Evolutionary conservation across 768 basidiomycete species (phyloP).

Genomic region (Rhodotorula graminis): DNA sequence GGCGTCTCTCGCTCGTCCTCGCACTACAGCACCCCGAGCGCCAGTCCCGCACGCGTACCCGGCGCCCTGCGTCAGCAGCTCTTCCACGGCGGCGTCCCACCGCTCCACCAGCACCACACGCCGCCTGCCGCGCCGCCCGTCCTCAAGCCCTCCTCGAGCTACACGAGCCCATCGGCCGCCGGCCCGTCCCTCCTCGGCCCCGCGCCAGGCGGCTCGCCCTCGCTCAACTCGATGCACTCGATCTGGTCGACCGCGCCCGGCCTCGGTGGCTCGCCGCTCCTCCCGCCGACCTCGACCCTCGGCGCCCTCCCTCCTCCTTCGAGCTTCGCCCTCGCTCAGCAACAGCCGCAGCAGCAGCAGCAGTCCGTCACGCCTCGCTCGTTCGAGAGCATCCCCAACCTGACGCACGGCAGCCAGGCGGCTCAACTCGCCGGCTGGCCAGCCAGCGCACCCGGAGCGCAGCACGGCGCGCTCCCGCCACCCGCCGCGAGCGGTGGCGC

Average conservation of each 20-base stretch:
- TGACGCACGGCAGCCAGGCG: slow-evolving; percentile 13
- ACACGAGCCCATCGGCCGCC: neutral
- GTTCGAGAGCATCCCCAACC: slow-evolving; percentile 31
- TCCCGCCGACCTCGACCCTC: neutral
- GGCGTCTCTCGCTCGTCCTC: neutral
- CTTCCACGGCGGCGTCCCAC: neutral
- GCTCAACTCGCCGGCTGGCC: slow-evolving; percentile 17
- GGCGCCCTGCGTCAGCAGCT: slow-evolving; percentile 18
- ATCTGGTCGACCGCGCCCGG: slow-evolving; percentile 2
- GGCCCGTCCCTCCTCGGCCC: neutral
- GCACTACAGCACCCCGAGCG: neutral
- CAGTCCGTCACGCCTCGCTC: slow-evolving; percentile 15
- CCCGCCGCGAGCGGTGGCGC: neutral
- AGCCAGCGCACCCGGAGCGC: neutral
- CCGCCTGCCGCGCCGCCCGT: too few species aligned
- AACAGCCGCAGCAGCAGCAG: neutral
- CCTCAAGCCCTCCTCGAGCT: neutral
- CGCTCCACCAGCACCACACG: neutral
- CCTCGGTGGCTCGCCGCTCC: neutral
- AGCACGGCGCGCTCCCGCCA: neutral
- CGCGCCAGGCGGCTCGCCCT: neutral
- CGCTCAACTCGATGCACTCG: neutral
- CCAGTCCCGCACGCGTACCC: neutral
- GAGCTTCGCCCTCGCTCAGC: neutral
- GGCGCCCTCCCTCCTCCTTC: neutral